phyloP scores from a whole-genome alignment of 2,329 filamentous ascomycete species.

The Colletotrichum phormii region DNA sequence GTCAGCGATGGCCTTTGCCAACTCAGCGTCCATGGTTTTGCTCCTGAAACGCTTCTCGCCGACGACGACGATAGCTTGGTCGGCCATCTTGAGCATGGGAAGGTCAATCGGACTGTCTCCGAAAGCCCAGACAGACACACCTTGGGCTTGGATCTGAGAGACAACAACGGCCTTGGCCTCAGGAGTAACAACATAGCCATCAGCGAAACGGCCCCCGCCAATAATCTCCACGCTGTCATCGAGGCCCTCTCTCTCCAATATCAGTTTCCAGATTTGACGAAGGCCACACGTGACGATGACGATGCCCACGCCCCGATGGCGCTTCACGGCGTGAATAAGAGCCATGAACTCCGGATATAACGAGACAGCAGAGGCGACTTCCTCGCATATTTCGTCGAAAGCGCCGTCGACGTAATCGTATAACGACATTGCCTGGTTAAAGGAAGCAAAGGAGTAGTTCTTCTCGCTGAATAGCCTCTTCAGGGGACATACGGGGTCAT shows the following conservation, averaged over 20 bases:
- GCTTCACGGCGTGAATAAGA: slow-evolving; percentile 51
- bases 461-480: slow-evolving; percentile 58
- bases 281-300: slow-evolving; percentile 68
- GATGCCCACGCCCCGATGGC: slow-evolving; percentile 52
- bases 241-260: slow-evolving; percentile 58
- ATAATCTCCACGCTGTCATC: slow-evolving; percentile 59
- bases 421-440: slow-evolving; percentile 64
- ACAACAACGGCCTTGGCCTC: slow-evolving; percentile 60
- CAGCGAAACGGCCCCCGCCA: slow-evolving; percentile 59
- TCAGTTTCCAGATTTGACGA: slow-evolving; percentile 64
- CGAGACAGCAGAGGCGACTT: slow-evolving; percentile 52
- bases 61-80: slow-evolving; percentile 67
- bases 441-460: slow-evolving; percentile 65
- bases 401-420: slow-evolving; percentile 59
- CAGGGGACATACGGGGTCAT: slow-evolving; percentile 43
- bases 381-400: slow-evolving; percentile 58
- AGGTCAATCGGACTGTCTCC: slow-evolving; percentile 71
- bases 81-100: slow-evolving; percentile 64
- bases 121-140: slow-evolving; percentile 63
- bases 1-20: slow-evolving; percentile 55
- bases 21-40: slow-evolving; percentile 61
- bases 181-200: slow-evolving; percentile 63
- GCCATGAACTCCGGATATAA: slow-evolving; percentile 61
- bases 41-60: slow-evolving; percentile 59
- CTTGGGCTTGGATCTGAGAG: slow-evolving; percentile 46